Base-by-base conservation (phyloP, 371 early-diverging fungal genomes). In the Rhizopus stolonifer region DNA sequence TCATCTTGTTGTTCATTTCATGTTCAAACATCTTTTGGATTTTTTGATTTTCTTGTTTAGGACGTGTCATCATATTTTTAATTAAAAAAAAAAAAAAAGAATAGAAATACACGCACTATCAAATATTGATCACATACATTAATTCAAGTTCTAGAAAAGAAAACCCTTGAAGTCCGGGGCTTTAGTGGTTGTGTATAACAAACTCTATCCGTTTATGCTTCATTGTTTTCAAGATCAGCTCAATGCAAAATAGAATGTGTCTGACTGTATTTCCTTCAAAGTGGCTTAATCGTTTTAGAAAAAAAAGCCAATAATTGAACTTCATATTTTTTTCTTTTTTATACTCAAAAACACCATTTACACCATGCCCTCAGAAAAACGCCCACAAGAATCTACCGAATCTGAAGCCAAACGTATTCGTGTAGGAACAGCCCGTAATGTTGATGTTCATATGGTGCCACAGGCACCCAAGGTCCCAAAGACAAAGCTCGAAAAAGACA, bases 401-500 rank as follows among this genome's bases (percentile, higher is more conserved):
- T 39, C 31, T 23, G 68, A 67, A 15, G 51, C 69, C 8, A 73
- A 77, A 32, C 77, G 77, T 60, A 77, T 77, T 49, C 67, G 67
- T 46, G 77, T 77, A 4, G 77, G 77, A 43, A 63, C 69, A 14
- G 64, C 69, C 11, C 69, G 74, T 34, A 65, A 68, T 42, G 73
- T 72, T 17, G 78, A 85, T 67, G 68, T 77, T 11, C 77, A 79
- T 19, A 71, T 84, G 72, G 80, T 87, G n/a, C 85, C 88, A 29
- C 80, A 82, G 56, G 89, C 87, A 42, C 92, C 92, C 49, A 86
- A 85, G 61, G 72, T 92, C 22, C 91, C 91, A 31, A 89, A 86
- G 65, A 86, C 92, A 2, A 52, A 69, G 7, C 72, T 72, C 5
- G 90, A 92, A 52, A 88, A 86, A 58, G 90, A 86, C 60, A 80